These are phyloP conservation scores for Venturia aucupariae DNA, from an alignment of 2,329 filamentous ascomycete genomes.

Conservation along the genomic window DNA sequence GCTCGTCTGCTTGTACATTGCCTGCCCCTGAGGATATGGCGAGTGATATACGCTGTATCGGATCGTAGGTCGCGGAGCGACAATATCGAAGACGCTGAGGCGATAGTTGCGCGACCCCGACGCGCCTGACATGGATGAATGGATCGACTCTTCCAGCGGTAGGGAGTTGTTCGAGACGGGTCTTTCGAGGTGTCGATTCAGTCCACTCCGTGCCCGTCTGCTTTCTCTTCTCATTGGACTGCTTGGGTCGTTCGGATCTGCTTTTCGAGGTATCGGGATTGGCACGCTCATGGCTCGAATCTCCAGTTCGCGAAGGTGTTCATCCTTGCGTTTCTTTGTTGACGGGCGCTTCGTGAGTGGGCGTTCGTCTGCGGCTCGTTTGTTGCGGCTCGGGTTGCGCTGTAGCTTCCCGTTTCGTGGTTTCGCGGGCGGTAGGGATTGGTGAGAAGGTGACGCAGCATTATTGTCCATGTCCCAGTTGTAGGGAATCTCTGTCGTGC, in stretches of 20 bases:
- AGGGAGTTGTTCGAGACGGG: conserved; percentile 66
- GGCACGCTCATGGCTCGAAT: conserved; percentile 73
- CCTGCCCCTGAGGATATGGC: background rate
- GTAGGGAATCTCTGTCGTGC: conserved; percentile 34
- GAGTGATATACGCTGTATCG: conserved; percentile 46
- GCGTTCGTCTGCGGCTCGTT: conserved; percentile 46
- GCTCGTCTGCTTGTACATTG: conserved; percentile 5
- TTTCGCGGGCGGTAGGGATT: conserved; percentile 25
- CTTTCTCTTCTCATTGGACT: conserved; percentile 56
- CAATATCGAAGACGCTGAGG: conserved; percentile 68
- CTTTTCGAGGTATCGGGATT: conserved; percentile 52
- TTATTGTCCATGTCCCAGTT: conserved; percentile 16
- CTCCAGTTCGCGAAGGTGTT: conserved; percentile 74
- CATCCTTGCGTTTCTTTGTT: conserved; percentile 63
- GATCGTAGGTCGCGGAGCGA: conserved; percentile 77
- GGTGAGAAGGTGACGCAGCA: conserved; percentile 22
- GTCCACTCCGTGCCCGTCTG: conserved; percentile 52
- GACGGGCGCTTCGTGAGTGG: conserved; percentile 57
- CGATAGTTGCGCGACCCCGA: conserved; percentile 71
- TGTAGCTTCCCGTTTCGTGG: conserved; percentile 36
- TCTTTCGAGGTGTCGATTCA: conserved; percentile 49
- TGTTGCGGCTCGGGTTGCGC: conserved; percentile 43
- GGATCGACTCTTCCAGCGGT: conserved; percentile 62
- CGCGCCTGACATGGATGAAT: conserved; percentile 65
- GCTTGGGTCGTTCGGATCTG: conserved; percentile 47